Percentiles rank a stretch among this genome's conserved stretches.
phyloP scores from a whole-genome alignment of 1,284 basidiomycete genomes.

The Psilocybe mexicana region DNA sequence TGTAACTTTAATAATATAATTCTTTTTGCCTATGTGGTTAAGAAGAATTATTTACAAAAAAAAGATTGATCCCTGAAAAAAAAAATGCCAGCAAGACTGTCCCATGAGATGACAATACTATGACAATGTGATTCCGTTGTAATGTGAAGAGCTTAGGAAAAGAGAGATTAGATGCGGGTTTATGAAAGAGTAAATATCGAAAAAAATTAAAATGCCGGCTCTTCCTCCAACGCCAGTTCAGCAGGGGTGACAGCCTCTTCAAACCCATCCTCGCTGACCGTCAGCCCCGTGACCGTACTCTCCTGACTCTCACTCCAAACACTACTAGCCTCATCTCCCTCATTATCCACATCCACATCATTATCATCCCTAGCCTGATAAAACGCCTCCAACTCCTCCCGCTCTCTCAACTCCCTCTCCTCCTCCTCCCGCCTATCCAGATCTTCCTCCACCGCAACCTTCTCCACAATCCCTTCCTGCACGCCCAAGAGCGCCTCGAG shows the following conservation, averaged over 20 bases:
- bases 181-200: neutral
- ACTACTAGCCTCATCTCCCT: neutral
- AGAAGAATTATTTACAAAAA: too few species aligned
- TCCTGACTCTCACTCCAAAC: neutral
- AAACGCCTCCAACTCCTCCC: slow-evolving; percentile 4
- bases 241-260: slow-evolving; percentile 9
- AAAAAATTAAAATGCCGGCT: neutral
- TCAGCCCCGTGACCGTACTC: neutral
- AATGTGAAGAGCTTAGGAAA: neutral
- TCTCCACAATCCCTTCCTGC: slow-evolving; percentile 18
- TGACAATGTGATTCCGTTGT: neutral
- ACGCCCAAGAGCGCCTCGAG: slow-evolving; percentile 50
- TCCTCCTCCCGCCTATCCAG: slow-evolving; percentile 9
- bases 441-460: slow-evolving; percentile 5
- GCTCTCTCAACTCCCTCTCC: slow-evolving; percentile 1
- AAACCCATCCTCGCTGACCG: slow-evolving; percentile 2
- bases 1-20: neutral
- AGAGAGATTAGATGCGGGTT: neutral
- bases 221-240: slow-evolving; percentile 9
- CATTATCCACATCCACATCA: neutral
- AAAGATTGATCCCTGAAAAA: too few species aligned
- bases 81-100: too few species aligned
- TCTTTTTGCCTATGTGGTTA: neutral
- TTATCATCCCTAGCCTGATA: neutral
- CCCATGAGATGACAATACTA: too few species aligned